Evolutionary conservation across 306 rosid species (phyloP), one percentile per base, ranked within the genome.

Genomic region (Cyamopsis tetragonoloba): DNA sequence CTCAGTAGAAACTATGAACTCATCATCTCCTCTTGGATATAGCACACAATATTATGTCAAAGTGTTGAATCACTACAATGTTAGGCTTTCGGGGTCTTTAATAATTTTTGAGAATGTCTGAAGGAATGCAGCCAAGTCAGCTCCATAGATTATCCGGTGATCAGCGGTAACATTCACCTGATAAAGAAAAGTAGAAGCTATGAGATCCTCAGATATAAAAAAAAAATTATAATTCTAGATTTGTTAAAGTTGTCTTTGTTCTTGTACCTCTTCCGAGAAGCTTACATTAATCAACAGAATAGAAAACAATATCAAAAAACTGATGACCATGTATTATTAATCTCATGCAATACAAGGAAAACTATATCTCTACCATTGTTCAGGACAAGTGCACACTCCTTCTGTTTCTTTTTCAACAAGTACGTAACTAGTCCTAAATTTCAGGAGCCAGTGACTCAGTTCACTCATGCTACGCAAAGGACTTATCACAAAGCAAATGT

Each of bases 81-180:
- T 88, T 75, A 91, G 82, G 86, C 91, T 82, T 72, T 86, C 97
- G 13, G 97, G 96, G 74, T 86, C 79, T 81, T 91, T 87, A 62
- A 88, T 66, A 20, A 91, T 81, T 80, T 88, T 88, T 58, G 92
- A 85, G 82, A 91, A 88, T 13, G 96, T 86, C 80, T 82, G 77
- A 55, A 88, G 91, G 86, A 91, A 91, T 70, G 89, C 89, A 18
- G 97, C 97, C 88, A 91, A 81, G 72, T 88, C 95, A 24, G 97
- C 97, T 47, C 97, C 97, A 43, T 91, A 91, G 48, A 91, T 73
- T 62, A 91, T 77, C 51, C 96, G 86, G 86, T 91, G 97, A 86
- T 91, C 97, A 20, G 92, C 92, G 1, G 97, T 91, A 62, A 91
- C 97, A 62, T 91, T 91, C 82, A 91, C 97, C 97, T 91, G 89